phyloP scores from a whole-genome alignment of 176 grass and related monocot genomes.

The Pontederia crassipes region DNA sequence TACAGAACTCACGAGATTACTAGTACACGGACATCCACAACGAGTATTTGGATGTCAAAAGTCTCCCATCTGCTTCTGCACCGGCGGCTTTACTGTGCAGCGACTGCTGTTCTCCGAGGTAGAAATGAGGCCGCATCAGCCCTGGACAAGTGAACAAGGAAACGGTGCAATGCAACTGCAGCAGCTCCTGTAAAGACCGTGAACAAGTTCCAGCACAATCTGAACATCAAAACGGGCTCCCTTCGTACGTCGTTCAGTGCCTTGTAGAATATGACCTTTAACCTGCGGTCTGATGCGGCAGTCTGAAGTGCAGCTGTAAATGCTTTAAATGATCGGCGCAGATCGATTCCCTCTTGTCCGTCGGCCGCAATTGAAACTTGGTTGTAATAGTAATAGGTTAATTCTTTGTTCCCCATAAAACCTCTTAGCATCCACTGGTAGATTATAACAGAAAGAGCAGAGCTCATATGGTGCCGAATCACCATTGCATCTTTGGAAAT shows the following conservation, averaged over 20 bases:
- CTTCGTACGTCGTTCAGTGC: slow-evolving; percentile 34
- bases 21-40: too few relatives aligned
- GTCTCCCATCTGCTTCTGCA: too few relatives aligned
- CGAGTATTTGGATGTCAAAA: too few relatives aligned
- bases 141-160: slow-evolving; percentile 29
- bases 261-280: slow-evolving; percentile 58
- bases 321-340: slow-evolving; percentile 1
- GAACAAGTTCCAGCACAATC: slow-evolving; percentile 33
- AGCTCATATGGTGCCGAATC: slow-evolving; percentile 32
- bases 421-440: slow-evolving; percentile 43
- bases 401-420: slow-evolving; percentile 9
- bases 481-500: slow-evolving; percentile 39
- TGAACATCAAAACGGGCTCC: slow-evolving; percentile 31
- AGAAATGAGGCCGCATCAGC: slow-evolving; percentile 13
- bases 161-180: slow-evolving; percentile 32
- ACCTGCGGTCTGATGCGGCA: slow-evolving; percentile 31
- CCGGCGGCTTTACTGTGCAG: too few relatives aligned
- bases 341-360: slow-evolving; percentile 1
- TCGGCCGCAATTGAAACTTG: background rate
- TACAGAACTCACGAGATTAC: too few relatives aligned
- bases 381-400: background rate
- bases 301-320: slow-evolving; percentile 18
- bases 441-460: slow-evolving; percentile 30
- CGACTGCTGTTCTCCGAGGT: background rate
- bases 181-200: slow-evolving; percentile 12